Conservation (phyloP, 2,329 filamentous ascomycete genomes). For the Cercospora zeina region DNA sequence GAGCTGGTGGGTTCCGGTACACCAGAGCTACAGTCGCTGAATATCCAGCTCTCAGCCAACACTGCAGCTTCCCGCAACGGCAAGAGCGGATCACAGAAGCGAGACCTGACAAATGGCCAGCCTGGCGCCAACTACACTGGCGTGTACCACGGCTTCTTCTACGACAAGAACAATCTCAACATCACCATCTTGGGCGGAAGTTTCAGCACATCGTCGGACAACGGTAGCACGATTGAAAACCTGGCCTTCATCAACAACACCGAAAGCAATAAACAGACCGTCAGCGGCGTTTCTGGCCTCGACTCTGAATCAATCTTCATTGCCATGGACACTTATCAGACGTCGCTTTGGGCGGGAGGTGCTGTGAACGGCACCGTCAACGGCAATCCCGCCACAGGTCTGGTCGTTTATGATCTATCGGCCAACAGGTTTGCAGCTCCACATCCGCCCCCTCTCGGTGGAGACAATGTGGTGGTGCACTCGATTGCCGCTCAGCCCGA, state of each 20-base stretch:
- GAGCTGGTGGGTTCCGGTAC: conserved; percentile 56
- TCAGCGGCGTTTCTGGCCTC: conserved; percentile 64
- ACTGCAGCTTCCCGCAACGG: conserved; percentile 21
- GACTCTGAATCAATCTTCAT: conserved; percentile 72
- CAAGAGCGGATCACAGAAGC: conserved; percentile 40
- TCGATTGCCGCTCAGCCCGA: conserved; percentile 71
- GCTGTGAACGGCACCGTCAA: conserved; percentile 70
- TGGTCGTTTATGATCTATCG: conserved; percentile 76
- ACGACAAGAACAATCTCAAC: conserved; percentile 68
- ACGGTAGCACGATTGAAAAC: conserved; percentile 74
- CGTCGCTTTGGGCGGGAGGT: conserved; percentile 79
- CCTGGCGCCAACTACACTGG: conserved; percentile 57
- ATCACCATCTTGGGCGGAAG: conserved; percentile 86
- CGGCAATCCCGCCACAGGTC: conserved; percentile 64
- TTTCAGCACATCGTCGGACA: conserved; percentile 69
- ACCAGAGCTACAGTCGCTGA: conserved; percentile 51
- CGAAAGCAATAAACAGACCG: conserved; percentile 53
- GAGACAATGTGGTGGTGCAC: conserved; percentile 70
- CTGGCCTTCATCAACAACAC: conserved; percentile 78
- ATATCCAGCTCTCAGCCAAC: conserved; percentile 53
- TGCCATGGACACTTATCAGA: conserved; percentile 65
- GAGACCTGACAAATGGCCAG: conserved; percentile 41
- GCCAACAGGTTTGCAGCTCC: conserved; percentile 60
- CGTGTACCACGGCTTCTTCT: conserved; percentile 77
- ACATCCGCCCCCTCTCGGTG: conserved; percentile 75